A percentile compares a stretch with the other conserved stretches of the same genome.
These are phyloP conservation scores for Yamadazyma atmosphaerica DNA, from an alignment of 1,139 yeast genomes.

Conservation along the genomic window DNA sequence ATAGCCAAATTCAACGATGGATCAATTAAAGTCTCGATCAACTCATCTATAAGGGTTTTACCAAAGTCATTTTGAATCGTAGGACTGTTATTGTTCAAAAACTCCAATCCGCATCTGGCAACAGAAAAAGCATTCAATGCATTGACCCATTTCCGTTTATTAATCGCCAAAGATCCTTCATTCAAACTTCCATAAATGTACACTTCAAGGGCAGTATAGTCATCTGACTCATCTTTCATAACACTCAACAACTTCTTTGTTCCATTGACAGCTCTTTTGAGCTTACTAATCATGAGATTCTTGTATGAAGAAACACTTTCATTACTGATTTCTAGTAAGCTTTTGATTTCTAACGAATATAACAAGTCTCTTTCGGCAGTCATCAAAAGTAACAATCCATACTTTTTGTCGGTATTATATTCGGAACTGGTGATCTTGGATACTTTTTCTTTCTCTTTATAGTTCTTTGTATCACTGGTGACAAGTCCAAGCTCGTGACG, in stretches of 20 bases:
- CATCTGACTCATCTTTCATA: conserved; percentile 31
- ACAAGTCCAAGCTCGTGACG: conserved; percentile 59
- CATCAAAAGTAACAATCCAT: conserved; percentile 50
- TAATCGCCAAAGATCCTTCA: conserved; percentile 59
- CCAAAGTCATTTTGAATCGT: conserved; percentile 24
- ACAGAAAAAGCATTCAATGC: conserved; percentile 56
- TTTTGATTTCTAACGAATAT: conserved; percentile 64
- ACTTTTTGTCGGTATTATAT: conserved; percentile 44
- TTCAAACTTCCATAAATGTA: conserved; percentile 59
- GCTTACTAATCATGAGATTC: conserved; percentile 62
- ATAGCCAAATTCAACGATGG: conserved; percentile 65
- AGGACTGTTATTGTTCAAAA: conserved; percentile 29
- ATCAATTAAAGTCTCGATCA: conserved; percentile 62
- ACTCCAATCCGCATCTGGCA: conserved; percentile 63
- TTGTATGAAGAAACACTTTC: conserved; percentile 44
- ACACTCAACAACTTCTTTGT: conserved; percentile 46
- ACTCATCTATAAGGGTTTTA: conserved; percentile 53
- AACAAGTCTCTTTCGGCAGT: conserved; percentile 70
- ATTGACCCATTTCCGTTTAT: conserved; percentile 56
- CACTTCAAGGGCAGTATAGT: conserved; percentile 50
- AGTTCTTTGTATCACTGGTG: conserved; percentile 59
- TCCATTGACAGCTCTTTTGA: conserved; percentile 59
- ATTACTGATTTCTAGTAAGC: conserved; percentile 54
- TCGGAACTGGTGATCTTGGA: conserved; percentile 45
- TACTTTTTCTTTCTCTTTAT: conserved; percentile 44